A percentile compares a stretch with the other conserved stretches of the same genome.
Conservation (phyloP, 2,329 filamentous ascomycete genomes). For the Aspergillus sp. region DNA sequence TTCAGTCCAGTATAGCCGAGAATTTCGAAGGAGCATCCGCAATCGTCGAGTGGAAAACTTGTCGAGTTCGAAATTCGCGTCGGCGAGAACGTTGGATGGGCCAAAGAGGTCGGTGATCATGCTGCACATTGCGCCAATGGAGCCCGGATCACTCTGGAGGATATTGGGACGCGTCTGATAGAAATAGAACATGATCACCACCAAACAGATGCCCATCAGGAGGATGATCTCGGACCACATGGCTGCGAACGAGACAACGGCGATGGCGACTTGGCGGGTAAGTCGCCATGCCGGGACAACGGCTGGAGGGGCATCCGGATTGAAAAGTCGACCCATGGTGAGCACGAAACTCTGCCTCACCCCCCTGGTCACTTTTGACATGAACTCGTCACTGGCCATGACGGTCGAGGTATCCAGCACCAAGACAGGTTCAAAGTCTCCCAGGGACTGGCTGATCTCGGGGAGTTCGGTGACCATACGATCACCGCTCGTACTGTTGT, state of each 20-base stretch:
- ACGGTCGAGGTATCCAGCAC: conserved; percentile 27
- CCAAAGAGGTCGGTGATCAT: conserved; percentile 30
- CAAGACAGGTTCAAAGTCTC: conserved; percentile 27
- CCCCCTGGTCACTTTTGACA: conserved; percentile 24
- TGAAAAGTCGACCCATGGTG: conserved; percentile 30
- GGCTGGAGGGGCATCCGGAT: conserved; percentile 22
- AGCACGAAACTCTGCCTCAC: conserved; percentile 30
- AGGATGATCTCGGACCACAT: conserved; percentile 29
- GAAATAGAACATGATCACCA: conserved; percentile 24
- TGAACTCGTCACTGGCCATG: conserved; percentile 28
- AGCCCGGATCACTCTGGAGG: conserved; percentile 31
- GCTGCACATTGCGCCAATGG: conserved; percentile 35
- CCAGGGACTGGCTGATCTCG: conserved; percentile 29
- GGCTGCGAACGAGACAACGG: conserved; percentile 27
- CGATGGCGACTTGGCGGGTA: conserved; percentile 27
- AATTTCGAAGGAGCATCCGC: conserved; percentile 27
- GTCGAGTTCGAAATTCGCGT: conserved; percentile 27
- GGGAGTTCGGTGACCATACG: conserved; percentile 29
- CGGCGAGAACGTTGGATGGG: conserved; percentile 24
- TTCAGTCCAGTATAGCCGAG: conserved; percentile 27
- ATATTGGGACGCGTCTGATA: conserved; percentile 29
- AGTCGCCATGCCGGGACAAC: conserved; percentile 19
- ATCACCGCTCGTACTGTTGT: conserved; percentile 26
- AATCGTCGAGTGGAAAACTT: conserved; percentile 33
- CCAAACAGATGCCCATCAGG: conserved; percentile 19